Conservation (phyloP, 2,329 filamentous ascomycete species). For the Phaeosphaeriaceae sp. region DNA sequence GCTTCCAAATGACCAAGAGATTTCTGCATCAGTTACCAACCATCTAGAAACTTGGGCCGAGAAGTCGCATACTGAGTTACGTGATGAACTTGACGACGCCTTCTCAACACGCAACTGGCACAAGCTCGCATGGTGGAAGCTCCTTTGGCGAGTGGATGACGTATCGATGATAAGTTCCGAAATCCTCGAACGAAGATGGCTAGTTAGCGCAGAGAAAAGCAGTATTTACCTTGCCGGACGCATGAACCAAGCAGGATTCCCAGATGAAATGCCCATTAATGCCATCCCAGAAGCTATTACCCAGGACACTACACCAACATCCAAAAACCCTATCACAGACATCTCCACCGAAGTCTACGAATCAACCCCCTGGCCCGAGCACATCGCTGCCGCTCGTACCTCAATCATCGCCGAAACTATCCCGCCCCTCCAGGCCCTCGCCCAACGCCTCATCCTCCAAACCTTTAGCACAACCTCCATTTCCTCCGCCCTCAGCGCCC, state of each 20-base stretch:
- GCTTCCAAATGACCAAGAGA: constrained; percentile 51
- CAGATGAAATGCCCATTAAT: constrained; percentile 25
- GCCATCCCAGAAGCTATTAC: constrained; percentile 21
- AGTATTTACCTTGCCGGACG: constrained; percentile 84
- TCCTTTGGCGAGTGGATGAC: constrained; percentile 94
- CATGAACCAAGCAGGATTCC: constrained; percentile 69
- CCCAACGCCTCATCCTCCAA: constrained; percentile 66
- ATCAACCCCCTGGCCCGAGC: constrained; percentile 69
- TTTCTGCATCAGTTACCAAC: constrained; percentile 59
- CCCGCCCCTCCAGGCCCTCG: constrained; percentile 53
- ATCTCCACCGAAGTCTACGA: constrained; percentile 34
- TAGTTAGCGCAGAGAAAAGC: constrained; percentile 77
- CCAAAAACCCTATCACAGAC: constrained; percentile 22
- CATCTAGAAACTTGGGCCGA: constrained; percentile 77
- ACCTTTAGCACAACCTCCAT: constrained; percentile 73
- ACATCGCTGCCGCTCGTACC: constrained; percentile 74
- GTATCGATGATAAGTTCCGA: constrained; percentile 82
- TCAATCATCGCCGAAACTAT: constrained; percentile 50
- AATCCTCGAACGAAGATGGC: constrained; percentile 77
- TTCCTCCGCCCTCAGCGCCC: constrained; percentile 59
- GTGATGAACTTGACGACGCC: constrained; percentile 76
- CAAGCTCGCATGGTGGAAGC: constrained; percentile 88
- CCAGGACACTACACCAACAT: constrained; percentile 23
- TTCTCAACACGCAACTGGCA: constrained; percentile 80
- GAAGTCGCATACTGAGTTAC: constrained; percentile 80